Evolutionary conservation across 1,284 basidiomycete genomes (phyloP).

Genomic region (Clitocybe nebularis): DNA sequence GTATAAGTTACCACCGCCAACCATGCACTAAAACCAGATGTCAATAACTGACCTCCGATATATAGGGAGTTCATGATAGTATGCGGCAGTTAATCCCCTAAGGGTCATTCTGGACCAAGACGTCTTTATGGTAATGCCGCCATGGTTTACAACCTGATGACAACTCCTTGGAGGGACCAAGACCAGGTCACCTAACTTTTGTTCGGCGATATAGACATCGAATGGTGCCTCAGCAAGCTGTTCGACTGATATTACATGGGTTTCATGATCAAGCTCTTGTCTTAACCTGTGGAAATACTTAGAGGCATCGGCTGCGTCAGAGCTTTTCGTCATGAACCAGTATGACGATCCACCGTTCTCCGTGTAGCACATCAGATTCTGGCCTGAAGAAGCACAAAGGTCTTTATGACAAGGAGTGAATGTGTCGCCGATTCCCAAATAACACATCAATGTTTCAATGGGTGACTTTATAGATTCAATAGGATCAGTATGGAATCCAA

Average conservation of each 20-base stretch:
- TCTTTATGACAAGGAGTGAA: constrained; percentile 80
- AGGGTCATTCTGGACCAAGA: constrained; percentile 81
- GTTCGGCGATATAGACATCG: constrained; percentile 61
- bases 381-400: constrained; percentile 73
- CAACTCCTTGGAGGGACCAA: constrained; percentile 75
- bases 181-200: constrained; percentile 69
- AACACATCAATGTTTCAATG: constrained; percentile 77
- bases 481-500: not conserved
- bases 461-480: constrained; percentile 32
- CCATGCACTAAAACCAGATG: no score
- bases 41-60: constrained; percentile 56
- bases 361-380: constrained; percentile 77
- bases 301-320: constrained; percentile 45
- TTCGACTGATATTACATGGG: constrained; percentile 54
- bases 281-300: constrained; percentile 56
- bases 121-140: constrained; percentile 73
- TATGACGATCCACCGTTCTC: constrained; percentile 66
- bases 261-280: constrained; percentile 70
- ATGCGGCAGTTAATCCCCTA: constrained; percentile 49
- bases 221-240: constrained; percentile 66
- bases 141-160: constrained; percentile 74
- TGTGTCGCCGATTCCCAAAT: constrained; percentile 71
- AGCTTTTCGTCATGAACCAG: constrained; percentile 76
- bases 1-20: no score
- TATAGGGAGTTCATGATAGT: constrained; percentile 68